phyloP scores from a whole-genome alignment of 2,329 filamentous ascomycete genomes.

The Xylaria sp. region DNA sequence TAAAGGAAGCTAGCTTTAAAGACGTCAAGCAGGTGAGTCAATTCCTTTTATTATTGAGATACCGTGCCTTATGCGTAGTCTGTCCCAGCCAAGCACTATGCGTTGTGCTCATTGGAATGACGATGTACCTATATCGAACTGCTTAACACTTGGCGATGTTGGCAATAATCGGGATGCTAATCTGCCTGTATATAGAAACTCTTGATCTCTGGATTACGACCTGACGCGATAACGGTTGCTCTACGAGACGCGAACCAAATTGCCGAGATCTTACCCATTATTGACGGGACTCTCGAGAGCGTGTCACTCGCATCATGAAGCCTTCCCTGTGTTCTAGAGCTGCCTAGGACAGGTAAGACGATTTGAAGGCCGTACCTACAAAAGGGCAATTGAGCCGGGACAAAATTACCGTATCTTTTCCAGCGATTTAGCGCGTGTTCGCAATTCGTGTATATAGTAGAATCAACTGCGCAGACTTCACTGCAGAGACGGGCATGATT shows the following conservation, averaged over 20 bases:
- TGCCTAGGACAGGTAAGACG: not conserved
- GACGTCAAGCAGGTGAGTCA: conserved; percentile 71
- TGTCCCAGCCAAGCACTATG: not conserved
- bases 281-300: conserved; percentile 64
- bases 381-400: not conserved
- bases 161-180: too few relatives aligned
- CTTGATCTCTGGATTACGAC: conserved; percentile 46
- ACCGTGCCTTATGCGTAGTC: not conserved
- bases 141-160: too few relatives aligned
- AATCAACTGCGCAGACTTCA: not conserved
- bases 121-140: too few relatives aligned
- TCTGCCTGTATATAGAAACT: conserved; percentile 41
- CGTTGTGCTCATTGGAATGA: not conserved
- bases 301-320: conserved; percentile 35
- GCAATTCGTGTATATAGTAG: too few relatives aligned
- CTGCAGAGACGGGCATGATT: not conserved
- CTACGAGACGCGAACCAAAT: conserved; percentile 74
- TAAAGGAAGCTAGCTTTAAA: conserved; percentile 82
- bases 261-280: conserved; percentile 64
- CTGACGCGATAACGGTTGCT: conserved; percentile 70
- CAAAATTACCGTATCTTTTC: too few relatives aligned
- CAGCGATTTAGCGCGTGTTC: too few relatives aligned
- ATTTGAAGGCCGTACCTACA: not conserved
- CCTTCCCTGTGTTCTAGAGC: not conserved
- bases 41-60: not conserved